Evolutionary conservation across 768 basidiomycete genomes (phyloP), one percentile per base, ranked within the genome.

Genomic region (Suillus discolor): DNA sequence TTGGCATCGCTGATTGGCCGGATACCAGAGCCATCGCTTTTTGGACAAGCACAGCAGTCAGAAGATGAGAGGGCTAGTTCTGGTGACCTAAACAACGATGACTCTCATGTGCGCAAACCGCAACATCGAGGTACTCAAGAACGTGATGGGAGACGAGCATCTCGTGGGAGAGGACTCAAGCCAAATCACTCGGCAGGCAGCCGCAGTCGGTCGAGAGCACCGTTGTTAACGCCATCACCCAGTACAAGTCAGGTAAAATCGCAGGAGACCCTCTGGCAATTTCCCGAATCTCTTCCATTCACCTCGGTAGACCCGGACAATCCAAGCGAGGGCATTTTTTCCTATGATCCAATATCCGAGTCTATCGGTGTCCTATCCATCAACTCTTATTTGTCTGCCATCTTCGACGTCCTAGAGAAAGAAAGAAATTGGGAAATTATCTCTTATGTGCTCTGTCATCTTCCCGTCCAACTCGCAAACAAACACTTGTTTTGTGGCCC

Each of bases 401-500:
- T 99, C 55, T 79, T 88, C 61, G 79, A 79, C 3, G 83, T 97
- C 66, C 77, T 99, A 47, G 85, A 89, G 65, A 81, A 82, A 49
- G 95, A 96, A 71, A 85, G 82, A 55, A 93, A 89, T 67, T 99
- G 97, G 96, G 97, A 99, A 65, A 82, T 99, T 47, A 82, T 97
- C 13, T 94, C 95, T 2, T 99, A 97, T 72, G 82, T 96, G 6
- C 82, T 99, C 6, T 94, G 92, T 72, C 92, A 97, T 78, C 83
- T 99, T 0, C 96, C 97, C 2, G 83, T 88, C 11, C 96, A 99
- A 73, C 84, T 99, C 12, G 83, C 92, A 65, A 99, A 99, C 84
- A 99, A 98, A 76, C 95, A 99, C 71, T 83, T 98, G 62, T 96
- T 97, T 76, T 97, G 96, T 73, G 97, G 97, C 1, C 93, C 93